These are phyloP conservation scores for Fraxinus ornus DNA, from an alignment of 305 asterid genomes.

Conservation along the genomic window DNA sequence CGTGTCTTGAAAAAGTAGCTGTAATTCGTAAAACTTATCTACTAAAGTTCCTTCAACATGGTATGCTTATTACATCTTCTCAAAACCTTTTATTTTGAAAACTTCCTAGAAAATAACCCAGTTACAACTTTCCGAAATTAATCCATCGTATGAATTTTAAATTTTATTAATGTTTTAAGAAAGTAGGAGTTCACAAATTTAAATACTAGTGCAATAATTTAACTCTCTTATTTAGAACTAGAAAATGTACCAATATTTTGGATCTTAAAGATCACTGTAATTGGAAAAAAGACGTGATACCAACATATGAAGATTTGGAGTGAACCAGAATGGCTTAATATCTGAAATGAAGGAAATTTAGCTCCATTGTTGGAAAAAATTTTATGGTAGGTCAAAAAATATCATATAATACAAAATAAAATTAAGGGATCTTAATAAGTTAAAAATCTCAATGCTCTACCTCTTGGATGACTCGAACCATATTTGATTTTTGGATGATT, in stretches of 20 bases:
- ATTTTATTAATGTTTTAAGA: background rate
- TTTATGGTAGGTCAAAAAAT: background rate
- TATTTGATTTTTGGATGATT: no score
- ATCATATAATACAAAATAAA: background rate
- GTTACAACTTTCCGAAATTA: background rate
- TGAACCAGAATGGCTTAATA: background rate
- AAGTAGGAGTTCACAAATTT: background rate
- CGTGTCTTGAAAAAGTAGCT: background rate
- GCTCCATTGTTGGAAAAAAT: no score
- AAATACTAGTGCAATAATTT: background rate
- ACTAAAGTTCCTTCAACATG: background rate
- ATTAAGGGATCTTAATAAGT: background rate
- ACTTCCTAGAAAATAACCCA: background rate
- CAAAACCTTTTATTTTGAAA: background rate
- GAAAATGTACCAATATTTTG: background rate
- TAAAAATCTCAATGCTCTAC: background rate
- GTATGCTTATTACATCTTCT: background rate
- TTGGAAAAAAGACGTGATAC: background rate
- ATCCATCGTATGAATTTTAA: background rate
- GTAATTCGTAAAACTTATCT: background rate
- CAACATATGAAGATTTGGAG: background rate
- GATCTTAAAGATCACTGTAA: background rate
- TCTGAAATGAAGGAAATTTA: background rate
- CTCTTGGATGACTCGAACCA: background rate
- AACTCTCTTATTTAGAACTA: background rate